Evolutionary conservation across 148 eudicot genomes (phyloP).

Genomic region (Camellia lanceoleosa): DNA sequence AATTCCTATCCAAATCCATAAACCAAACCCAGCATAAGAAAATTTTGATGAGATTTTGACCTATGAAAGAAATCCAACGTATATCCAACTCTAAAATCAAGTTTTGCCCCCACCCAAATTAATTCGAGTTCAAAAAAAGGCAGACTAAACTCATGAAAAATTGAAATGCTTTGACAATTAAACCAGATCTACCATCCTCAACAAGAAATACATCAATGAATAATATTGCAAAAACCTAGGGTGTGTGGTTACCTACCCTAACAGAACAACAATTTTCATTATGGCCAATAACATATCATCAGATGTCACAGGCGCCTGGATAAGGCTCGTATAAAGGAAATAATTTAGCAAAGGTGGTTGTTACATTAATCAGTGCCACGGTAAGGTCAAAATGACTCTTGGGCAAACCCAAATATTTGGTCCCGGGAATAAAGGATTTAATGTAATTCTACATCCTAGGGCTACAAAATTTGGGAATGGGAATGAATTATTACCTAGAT

Average conservation of each 20-base stretch:
- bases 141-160: neutral
- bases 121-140: no score
- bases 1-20: no score
- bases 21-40: no score
- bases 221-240: neutral
- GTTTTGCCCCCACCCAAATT: no score
- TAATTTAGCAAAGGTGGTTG: neutral
- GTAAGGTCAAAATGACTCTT: neutral
- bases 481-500: slow-evolving; percentile 12
- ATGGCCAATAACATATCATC: neutral
- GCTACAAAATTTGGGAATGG: slow-evolving; percentile 23
- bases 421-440: slow-evolving; percentile 1
- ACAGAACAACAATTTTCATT: slow-evolving; percentile 3
- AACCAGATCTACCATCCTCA: neutral
- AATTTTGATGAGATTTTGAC: no score
- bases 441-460: slow-evolving; percentile 15
- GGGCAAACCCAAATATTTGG: slow-evolving; percentile 9
- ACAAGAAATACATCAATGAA: slow-evolving; percentile 1
- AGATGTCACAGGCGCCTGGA: neutral
- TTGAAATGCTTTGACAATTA: neutral
- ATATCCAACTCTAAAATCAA: no score
- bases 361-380: neutral
- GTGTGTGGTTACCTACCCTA: no score
- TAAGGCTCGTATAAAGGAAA: slow-evolving; percentile 1
- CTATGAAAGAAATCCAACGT: no score